Conservation (phyloP, 441 rosid species). For the Arabidopsis hybrid region DNA sequence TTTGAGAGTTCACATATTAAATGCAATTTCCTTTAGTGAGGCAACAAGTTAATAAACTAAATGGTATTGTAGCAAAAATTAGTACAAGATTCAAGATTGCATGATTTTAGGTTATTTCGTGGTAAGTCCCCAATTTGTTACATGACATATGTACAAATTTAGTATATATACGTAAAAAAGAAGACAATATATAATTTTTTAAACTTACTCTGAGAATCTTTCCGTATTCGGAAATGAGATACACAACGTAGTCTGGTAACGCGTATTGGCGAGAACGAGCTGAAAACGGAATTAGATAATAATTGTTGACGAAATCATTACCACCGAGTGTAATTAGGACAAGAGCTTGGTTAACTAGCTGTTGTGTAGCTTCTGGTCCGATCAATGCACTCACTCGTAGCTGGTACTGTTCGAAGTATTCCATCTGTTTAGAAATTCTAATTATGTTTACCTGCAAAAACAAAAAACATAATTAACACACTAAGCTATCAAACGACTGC, state of each 20-base stretch:
- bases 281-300: slow-evolving; percentile 82
- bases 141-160: not conserved
- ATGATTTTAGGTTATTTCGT: not conserved
- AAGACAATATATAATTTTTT: not conserved
- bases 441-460: slow-evolving; percentile 74
- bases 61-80: not conserved
- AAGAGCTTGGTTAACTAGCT: slow-evolving; percentile 68
- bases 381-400: slow-evolving; percentile 62
- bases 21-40: slow-evolving; percentile 23
- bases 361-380: slow-evolving; percentile 61
- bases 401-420: slow-evolving; percentile 81
- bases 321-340: slow-evolving; percentile 88
- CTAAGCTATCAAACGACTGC: not conserved
- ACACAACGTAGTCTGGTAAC: slow-evolving; percentile 76
- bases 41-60: slow-evolving; percentile 8
- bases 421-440: slow-evolving; percentile 64
- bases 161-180: not conserved
- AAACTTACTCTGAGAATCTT: slow-evolving; percentile 62
- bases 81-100: slow-evolving; percentile 18
- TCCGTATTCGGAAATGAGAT: slow-evolving; percentile 80
- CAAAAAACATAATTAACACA: not conserved
- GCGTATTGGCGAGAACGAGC: slow-evolving; percentile 88
- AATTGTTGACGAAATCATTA: slow-evolving; percentile 94
- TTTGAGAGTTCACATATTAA: slow-evolving; percentile 25
- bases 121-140: not conserved